Conservation (phyloP, 345 rosid species). For the Lepidium aucheri region DNA sequence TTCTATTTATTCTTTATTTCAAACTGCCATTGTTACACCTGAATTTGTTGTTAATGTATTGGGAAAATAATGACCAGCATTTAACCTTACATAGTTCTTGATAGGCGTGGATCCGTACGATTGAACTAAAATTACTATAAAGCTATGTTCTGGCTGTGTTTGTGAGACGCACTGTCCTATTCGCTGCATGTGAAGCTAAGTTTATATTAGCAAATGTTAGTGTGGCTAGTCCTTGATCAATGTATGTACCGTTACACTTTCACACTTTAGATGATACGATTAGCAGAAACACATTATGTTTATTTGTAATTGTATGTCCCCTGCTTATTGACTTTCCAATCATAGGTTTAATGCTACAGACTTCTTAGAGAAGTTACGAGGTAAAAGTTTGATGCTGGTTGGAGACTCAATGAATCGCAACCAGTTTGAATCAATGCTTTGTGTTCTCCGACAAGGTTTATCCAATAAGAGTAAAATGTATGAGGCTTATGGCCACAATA, state of each 20-base stretch:
- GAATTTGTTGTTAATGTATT: not conserved
- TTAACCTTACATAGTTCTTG: not conserved
- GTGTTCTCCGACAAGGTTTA: slow-evolving; percentile 76
- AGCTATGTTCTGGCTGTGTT: not conserved
- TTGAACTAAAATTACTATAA: not conserved
- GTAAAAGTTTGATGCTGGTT: slow-evolving; percentile 78
- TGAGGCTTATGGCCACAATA: slow-evolving; percentile 70
- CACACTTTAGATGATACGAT: not conserved
- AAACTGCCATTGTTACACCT: slow-evolving; percentile 13
- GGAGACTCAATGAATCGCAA: slow-evolving; percentile 97
- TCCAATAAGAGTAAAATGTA: slow-evolving; percentile 60
- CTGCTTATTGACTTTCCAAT: slow-evolving; percentile 24
- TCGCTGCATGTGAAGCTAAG: not conserved
- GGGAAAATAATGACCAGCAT: not conserved
- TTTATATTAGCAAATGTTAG: not conserved
- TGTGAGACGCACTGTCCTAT: not conserved
- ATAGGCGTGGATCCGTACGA: not conserved
- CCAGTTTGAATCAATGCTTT: slow-evolving; percentile 85
- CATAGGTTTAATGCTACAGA: slow-evolving; percentile 93
- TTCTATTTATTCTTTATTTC: not conserved
- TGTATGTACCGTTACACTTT: not conserved
- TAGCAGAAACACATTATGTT: not conserved
- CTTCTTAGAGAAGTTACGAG: slow-evolving; percentile 74
- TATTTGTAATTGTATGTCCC: not conserved
- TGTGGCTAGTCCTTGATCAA: not conserved